These are phyloP conservation scores for Chenopodium suecicum DNA, from an alignment of 148 eudicot genomes.

Conservation along the genomic window DNA sequence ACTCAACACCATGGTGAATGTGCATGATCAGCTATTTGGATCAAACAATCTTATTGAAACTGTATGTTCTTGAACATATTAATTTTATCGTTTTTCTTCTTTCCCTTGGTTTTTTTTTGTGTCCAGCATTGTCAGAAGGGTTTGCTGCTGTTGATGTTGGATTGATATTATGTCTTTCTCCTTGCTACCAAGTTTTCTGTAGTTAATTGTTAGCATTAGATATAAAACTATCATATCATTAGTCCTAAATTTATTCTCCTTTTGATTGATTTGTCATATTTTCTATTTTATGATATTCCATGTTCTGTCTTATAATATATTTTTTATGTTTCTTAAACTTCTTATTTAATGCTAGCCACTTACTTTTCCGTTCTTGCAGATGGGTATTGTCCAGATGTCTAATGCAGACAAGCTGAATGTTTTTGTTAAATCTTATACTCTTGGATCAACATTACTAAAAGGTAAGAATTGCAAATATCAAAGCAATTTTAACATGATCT, in stretches of 20 bases:
- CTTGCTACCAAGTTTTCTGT: background rate
- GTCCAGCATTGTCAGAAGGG: background rate
- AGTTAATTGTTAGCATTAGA: background rate
- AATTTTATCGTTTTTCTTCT: background rate
- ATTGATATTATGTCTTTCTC: background rate
- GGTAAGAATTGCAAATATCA: constrained; percentile 31
- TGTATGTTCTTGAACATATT: constrained; percentile 38
- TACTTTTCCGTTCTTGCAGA: constrained; percentile 41
- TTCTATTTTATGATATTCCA: background rate
- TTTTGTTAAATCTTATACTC: constrained; percentile 58
- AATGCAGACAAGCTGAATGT: constrained; percentile 51
- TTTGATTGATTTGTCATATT: background rate
- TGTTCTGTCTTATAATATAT: background rate
- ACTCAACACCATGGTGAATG: constrained; percentile 53
- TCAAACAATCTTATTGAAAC: constrained; percentile 55
- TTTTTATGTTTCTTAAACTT: background rate
- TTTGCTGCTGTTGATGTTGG: background rate
- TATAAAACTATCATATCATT: background rate
- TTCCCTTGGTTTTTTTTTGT: background rate
- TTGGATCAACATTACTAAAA: constrained; percentile 63
- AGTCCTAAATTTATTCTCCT: background rate
- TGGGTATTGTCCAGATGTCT: constrained; percentile 58
- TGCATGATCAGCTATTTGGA: constrained; percentile 74
- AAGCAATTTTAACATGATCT: constrained; percentile 3
- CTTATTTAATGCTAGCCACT: constrained; percentile 6